A percentile compares a stretch with the other conserved stretches of the same genome.
Conservation (phyloP, 352 stramenopile genomes). For the Phytopythium kandeliae region DNA sequence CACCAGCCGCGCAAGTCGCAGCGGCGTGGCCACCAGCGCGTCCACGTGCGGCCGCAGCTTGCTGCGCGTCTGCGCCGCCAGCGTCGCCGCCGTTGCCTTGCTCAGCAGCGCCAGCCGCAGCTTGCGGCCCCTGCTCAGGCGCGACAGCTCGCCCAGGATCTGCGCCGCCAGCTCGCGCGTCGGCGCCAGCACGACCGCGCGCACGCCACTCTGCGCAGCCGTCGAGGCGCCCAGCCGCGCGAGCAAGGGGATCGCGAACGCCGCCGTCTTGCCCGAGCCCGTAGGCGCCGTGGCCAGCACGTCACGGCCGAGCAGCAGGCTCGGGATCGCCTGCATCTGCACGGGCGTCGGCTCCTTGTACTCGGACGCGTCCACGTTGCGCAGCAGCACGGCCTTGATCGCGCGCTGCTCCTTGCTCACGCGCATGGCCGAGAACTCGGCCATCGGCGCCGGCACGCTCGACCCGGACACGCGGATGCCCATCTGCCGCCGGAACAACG, state of each 20-base stretch:
- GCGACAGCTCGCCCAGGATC: constrained; percentile 93
- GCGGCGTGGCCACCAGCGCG: constrained; percentile 94
- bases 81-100: constrained; percentile 88
- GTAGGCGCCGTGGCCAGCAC: constrained; percentile 96
- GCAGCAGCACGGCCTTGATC: constrained; percentile 60
- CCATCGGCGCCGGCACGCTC: constrained; percentile 62
- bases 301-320: constrained; percentile 87
- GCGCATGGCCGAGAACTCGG: constrained; percentile 68
- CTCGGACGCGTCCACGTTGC: constrained; percentile 82
- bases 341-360: constrained; percentile 99
- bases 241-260: constrained; percentile 96
- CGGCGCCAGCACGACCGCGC: constrained; percentile 93
- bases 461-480: constrained; percentile 72
- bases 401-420: constrained; percentile 47
- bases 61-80: constrained; percentile 52
- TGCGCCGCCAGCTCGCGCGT: constrained; percentile 97
- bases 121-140: constrained; percentile 85
- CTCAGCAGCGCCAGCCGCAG: constrained; percentile 88
- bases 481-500: constrained; percentile 70
- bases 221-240: constrained; percentile 46
- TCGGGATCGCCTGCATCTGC: constrained; percentile 97
- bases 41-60: constrained; percentile 87
- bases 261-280: constrained; percentile 97
- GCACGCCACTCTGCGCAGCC: constrained; percentile 47
- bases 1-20: constrained; percentile 92